These are phyloP conservation scores for Torulaspora globosa DNA, from an alignment of 1,139 yeast genomes.

Conservation along the genomic window DNA sequence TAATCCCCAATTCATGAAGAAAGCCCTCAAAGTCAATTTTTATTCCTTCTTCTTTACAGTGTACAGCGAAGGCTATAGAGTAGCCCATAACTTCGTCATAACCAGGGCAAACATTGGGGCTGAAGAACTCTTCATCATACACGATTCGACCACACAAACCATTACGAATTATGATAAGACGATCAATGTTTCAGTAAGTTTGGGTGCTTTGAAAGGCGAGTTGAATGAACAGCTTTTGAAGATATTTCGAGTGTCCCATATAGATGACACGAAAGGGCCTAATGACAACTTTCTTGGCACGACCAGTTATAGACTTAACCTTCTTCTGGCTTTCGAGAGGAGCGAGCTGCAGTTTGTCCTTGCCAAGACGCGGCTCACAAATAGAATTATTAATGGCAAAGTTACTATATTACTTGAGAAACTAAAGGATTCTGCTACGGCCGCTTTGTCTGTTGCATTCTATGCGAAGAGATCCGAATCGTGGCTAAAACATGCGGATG, in stretches of 20 bases:
- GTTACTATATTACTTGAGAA: constrained; percentile 24
- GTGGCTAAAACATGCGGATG: constrained; percentile 21
- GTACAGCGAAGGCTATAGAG: constrained; percentile 25
- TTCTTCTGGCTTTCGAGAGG: constrained; percentile 21
- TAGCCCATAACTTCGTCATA: constrained; percentile 27
- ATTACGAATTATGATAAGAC: constrained; percentile 17
- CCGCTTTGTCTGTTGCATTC: constrained; percentile 26
- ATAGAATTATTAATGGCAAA: constrained; percentile 34
- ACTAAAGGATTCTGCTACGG: constrained; percentile 22
- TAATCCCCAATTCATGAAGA: constrained; percentile 25
- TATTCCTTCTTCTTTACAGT: constrained; percentile 28
- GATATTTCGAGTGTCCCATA: constrained; percentile 15
- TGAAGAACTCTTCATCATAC: constrained; percentile 20
- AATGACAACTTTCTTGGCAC: constrained; percentile 6
- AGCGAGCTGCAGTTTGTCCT: constrained; percentile 26
- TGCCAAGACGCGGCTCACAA: constrained; percentile 30
- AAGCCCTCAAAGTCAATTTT: constrained; percentile 22
- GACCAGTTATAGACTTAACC: constrained; percentile 21
- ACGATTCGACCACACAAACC: constrained; percentile 14
- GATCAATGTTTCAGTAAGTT: constrained; percentile 24
- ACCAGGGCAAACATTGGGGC: constrained; percentile 22
- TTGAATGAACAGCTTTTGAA: constrained; percentile 24
- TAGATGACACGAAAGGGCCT: not conserved
- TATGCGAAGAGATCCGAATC: constrained; percentile 24
- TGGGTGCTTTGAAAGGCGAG: constrained; percentile 28